A percentile compares a stretch with the other conserved stretches of the same genome.
These are phyloP conservation scores for Solanum pinnatisectum DNA, from an alignment of 257 asterid species.

Conservation along the genomic window DNA sequence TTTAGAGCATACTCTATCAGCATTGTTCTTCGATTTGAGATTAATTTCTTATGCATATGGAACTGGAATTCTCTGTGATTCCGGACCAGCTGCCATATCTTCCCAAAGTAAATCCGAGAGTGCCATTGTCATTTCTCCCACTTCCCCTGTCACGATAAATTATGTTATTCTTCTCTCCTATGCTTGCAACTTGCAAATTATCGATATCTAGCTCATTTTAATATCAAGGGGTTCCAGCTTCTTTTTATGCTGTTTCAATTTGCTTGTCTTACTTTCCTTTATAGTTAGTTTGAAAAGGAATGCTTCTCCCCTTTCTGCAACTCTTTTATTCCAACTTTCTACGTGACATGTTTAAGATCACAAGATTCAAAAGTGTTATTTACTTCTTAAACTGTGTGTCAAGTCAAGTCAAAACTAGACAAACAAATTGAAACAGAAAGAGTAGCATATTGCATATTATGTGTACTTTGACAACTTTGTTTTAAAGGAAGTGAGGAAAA, in stretches of 20 bases:
- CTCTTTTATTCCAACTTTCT: neutral
- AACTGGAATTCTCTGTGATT: constrained; percentile 45
- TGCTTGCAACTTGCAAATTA: neutral
- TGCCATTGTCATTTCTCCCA: constrained; percentile 82
- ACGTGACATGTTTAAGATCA: too few species aligned
- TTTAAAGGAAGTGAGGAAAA: neutral
- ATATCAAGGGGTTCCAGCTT: neutral
- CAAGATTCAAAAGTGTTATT: too few species aligned
- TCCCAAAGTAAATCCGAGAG: constrained; percentile 90
- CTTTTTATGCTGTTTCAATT: neutral
- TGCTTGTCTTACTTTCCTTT: neutral
- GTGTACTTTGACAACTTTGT: neutral
- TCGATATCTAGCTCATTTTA: neutral
- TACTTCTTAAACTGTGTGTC: neutral
- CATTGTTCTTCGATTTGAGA: neutral
- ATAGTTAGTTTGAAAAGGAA: neutral
- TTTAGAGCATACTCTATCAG: neutral
- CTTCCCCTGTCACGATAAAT: constrained; percentile 37
- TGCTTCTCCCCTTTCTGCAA: neutral
- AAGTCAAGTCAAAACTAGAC: neutral
- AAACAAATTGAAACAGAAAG: neutral
- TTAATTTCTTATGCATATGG: constrained; percentile 29
- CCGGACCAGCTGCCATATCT: constrained; percentile 81
- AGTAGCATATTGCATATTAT: neutral
- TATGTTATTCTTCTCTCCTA: neutral